phyloP scores from a whole-genome alignment of 2,329 filamentous ascomycete species.

The Tolypocladium amazonense region DNA sequence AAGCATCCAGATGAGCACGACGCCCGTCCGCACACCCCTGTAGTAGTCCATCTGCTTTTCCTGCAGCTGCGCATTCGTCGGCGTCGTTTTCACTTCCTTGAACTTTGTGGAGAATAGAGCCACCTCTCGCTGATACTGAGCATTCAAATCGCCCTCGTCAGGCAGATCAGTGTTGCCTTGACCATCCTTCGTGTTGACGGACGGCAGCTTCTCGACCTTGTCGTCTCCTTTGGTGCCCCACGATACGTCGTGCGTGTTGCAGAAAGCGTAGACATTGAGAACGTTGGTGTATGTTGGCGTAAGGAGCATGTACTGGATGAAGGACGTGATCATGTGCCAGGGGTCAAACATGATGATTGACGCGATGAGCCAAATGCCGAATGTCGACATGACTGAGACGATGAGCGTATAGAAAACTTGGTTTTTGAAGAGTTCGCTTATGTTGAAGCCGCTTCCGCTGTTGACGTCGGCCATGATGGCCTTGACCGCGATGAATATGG shows the following conservation, averaged over 20 bases:
- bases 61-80: slow-evolving; percentile 42
- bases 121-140: slow-evolving; percentile 84
- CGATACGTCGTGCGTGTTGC: slow-evolving; percentile 94
- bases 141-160: slow-evolving; percentile 89
- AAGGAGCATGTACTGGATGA: slow-evolving; percentile 87
- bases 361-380: slow-evolving; percentile 82
- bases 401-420: slow-evolving; percentile 87
- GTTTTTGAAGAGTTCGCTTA: slow-evolving; percentile 72
- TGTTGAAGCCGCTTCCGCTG: slow-evolving; percentile 51
- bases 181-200: slow-evolving; percentile 81
- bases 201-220: slow-evolving; percentile 82
- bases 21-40: slow-evolving; percentile 84
- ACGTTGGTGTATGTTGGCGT: slow-evolving; percentile 98
- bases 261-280: slow-evolving; percentile 97
- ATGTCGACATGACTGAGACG: slow-evolving; percentile 84
- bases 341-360: slow-evolving; percentile 94
- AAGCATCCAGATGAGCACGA: slow-evolving; percentile 94
- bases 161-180: slow-evolving; percentile 88
- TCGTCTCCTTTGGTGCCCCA: slow-evolving; percentile 98
- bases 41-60: slow-evolving; percentile 98
- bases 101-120: slow-evolving; percentile 63
- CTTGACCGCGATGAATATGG: slow-evolving; percentile 84
- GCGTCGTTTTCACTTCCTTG: slow-evolving; percentile 56
- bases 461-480: slow-evolving; percentile 66
- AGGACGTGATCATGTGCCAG: slow-evolving; percentile 98